These are phyloP conservation scores for Hypoxylon sp. DNA, from an alignment of 2,329 filamentous ascomycete species.

Conservation along the genomic window DNA sequence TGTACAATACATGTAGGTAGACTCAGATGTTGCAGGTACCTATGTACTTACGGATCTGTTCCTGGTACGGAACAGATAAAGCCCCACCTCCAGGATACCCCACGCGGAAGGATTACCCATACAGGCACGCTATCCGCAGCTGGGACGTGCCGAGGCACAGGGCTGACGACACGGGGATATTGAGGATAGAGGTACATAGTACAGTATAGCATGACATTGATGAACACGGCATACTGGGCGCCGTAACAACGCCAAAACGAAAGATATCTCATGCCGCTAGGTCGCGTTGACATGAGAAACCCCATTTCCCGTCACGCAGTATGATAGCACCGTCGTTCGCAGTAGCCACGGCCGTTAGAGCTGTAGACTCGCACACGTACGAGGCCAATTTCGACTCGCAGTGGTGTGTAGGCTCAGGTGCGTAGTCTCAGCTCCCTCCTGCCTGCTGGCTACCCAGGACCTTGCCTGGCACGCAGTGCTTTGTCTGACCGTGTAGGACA, in stretches of 20 bases:
- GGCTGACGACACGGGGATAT: background rate
- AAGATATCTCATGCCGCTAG: background rate
- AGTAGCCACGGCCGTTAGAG: constrained; percentile 37
- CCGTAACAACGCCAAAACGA: too few species aligned
- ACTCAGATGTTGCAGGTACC: too few species aligned
- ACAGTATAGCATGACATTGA: background rate
- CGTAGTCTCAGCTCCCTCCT: constrained; percentile 7
- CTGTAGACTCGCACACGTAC: constrained; percentile 39
- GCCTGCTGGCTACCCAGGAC: background rate
- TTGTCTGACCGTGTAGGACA: too few species aligned
- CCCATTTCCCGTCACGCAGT: background rate
- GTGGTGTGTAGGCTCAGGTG: constrained; percentile 45
- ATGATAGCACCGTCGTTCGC: constrained; percentile 39
- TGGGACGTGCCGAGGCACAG: constrained; percentile 3
- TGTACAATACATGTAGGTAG: too few species aligned
- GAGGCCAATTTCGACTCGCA: constrained; percentile 34
- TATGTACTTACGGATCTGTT: background rate
- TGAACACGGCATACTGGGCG: too few species aligned
- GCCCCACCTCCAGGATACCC: background rate
- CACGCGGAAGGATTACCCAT: background rate
- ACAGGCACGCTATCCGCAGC: too few species aligned
- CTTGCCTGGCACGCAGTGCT: background rate
- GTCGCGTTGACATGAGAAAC: background rate
- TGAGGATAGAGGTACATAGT: background rate
- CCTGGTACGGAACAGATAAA: too few species aligned